A percentile compares a stretch with the other conserved stretches of the same genome.
phyloP scores from a whole-genome alignment of 2,329 filamentous ascomycete genomes.

The Fusarium succisae region DNA sequence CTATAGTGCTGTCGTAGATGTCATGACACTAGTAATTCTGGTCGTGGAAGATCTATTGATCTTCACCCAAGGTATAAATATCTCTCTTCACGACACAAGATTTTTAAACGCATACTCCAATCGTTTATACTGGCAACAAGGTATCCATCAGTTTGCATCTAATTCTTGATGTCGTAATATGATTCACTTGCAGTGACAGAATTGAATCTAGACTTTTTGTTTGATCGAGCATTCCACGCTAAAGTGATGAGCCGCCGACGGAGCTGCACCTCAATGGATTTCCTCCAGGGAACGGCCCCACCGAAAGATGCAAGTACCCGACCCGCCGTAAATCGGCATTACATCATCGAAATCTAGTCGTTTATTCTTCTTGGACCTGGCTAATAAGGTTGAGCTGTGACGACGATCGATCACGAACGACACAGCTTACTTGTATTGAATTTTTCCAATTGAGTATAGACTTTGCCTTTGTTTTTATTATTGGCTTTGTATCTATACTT shows the following conservation, averaged over 20 bases:
- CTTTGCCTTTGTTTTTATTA: neutral
- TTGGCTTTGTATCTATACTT: neutral
- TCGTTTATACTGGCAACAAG: neutral
- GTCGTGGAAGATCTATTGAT: neutral
- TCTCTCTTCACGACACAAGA: neutral
- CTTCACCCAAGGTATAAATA: neutral
- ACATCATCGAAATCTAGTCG: constrained; percentile 36
- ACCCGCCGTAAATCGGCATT: constrained; percentile 31
- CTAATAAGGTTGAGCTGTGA: neutral
- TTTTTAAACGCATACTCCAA: neutral
- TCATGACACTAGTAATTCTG: neutral
- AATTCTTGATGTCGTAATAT: constrained; percentile 13
- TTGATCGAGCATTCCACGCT: constrained; percentile 1
- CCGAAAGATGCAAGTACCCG: constrained; percentile 6
- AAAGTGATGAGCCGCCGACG: constrained; percentile 25
- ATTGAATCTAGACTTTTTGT: constrained; percentile 11
- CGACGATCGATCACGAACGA: constrained; percentile 27
- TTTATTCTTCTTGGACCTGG: neutral
- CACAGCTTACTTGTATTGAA: neutral
- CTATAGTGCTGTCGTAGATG: neutral
- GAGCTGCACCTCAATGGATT: constrained; percentile 17
- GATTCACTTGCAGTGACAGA: neutral
- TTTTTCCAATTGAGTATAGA: constrained; percentile 3
- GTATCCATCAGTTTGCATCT: neutral
- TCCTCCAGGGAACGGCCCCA: constrained; percentile 19